Base-by-base conservation (phyloP, 176 grass and related monocot species). In the Rhipidocladum racemiflorum region DNA sequence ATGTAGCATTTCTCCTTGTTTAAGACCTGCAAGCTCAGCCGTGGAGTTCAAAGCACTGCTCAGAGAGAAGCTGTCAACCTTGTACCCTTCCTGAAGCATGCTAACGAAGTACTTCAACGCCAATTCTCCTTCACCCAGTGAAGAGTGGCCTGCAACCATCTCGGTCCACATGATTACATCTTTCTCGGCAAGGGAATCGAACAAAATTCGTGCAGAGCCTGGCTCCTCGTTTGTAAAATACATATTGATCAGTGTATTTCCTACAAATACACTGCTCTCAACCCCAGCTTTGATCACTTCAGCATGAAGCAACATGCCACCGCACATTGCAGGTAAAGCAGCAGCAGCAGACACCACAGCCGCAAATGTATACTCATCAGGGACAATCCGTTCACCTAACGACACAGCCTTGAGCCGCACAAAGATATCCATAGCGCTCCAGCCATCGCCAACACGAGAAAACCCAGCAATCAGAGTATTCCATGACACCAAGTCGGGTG, bases 101-200 rank as follows among this genome's bases (percentile, higher is more conserved):
- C 30, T 83, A 72, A 83, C 43, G 55, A 97, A 94, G 55, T 97
- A 94, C 65, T 45, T 89, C 75, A 97, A 74, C 20, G 88, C 88
- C 42, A 94, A n/a, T 80, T 94, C 92, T 72, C 84, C 92, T 75
- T 91, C 88, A 0, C 90, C 92, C 57, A 91, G 74, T 16, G 79
- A 85, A 71, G 92, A 89, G 65, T 94, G 87, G 53, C 86, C 95
- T 10, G 91, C 90, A 82, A 94, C 87, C 95, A 97, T 97, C 85
- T 97, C 95, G 2, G 92, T 97, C 95, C 95, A 97, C 81, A 97
- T 89, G 72, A 93, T 89, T 44, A 83, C 90, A 97, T 94, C 95
- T 86, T 92, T 94, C 57, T 82, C 69, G 0, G 17, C 39, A 70
- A 89, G 30, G n/a, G 40, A 86, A 77, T 81, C 78, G 39, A 97